Evolutionary conservation across 148 eudicot genomes (phyloP), one percentile per base, ranked within the genome.

Genomic region (Silene conica): DNA sequence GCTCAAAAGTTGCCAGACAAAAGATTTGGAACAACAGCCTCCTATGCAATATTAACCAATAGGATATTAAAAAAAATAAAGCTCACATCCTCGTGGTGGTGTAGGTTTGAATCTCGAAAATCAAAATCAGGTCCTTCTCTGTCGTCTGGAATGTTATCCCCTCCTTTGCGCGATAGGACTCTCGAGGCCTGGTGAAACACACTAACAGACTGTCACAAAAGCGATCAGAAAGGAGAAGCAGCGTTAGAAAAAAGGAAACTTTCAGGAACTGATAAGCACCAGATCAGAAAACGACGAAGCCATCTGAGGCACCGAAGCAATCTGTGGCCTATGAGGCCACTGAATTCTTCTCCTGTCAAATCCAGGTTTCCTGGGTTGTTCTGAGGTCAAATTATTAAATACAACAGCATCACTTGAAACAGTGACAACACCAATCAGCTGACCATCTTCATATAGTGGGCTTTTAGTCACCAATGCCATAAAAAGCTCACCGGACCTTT

Each of bases 341-440:
- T 76, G 92, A 80, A 85, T 73, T 73, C 77, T 83, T 78, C 73
- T 86, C 75, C 80, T 70, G 75, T 83, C 81, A 61, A 82, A 77
- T 56, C 80, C 82, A 14, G 76, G 75, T 50, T 68, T 73, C 60
- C 66, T 76, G 73, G 84, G 48, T 76, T 74, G 85, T 58, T 86
- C 83, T n/a, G 85, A 26, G 70, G 77, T 74, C 45, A 78, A 41
- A 50, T 52, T 79, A 83, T 89, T 86, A 78, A 86, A 84, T 19
- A 86, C 46, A 34, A 84, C 82, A n/a, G 93, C 93, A 80, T 90
- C 98, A 82, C 92, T 90, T 59, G 98, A 85, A 73, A 90, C 93
- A 70, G 94, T 93, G 79, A 93, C 77, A 67, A 93, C 76, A 70
- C 98, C 98, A 80, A 82, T 87, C 80, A 90, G 94, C 86, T 89